phyloP scores from a whole-genome alignment of 331 rosid species.

The Stylosanthes scabra region DNA sequence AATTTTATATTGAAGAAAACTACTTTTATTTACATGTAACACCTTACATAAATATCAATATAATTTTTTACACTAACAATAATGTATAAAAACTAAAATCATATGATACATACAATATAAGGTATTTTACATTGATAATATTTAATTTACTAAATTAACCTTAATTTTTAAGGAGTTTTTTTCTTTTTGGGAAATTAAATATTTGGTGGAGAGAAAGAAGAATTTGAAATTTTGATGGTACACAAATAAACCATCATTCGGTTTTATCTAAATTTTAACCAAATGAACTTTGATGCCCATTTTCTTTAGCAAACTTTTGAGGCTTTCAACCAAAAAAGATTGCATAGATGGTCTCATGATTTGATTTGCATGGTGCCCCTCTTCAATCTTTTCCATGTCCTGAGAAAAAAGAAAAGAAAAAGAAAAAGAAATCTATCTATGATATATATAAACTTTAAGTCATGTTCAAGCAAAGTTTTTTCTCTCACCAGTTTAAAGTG shows the following conservation, averaged over 20 bases:
- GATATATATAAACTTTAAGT: slow-evolving; percentile 54
- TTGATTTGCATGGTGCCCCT: slow-evolving; percentile 42
- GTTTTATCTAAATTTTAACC: slow-evolving; percentile 19
- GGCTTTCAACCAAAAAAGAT: slow-evolving; percentile 38
- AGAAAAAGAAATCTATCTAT: slow-evolving; percentile 37
- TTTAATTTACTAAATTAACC: too few species aligned
- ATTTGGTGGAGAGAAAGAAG: slow-evolving; percentile 13
- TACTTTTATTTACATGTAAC: too few species aligned
- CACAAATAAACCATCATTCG: background rate
- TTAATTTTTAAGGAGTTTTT: background rate
- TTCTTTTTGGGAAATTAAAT: background rate
- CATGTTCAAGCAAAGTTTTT: slow-evolving; percentile 59
- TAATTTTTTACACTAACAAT: too few species aligned
- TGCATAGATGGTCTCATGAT: slow-evolving; percentile 31
- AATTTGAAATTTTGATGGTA: slow-evolving; percentile 32
- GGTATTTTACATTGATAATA: too few species aligned
- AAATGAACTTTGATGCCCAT: slow-evolving; percentile 32
- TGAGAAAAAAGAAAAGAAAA: slow-evolving; percentile 24
- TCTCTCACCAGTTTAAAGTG: slow-evolving; percentile 32
- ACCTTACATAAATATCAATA: too few species aligned
- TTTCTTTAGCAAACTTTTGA: slow-evolving; percentile 40
- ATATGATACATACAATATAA: too few species aligned
- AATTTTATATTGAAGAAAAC: too few species aligned
- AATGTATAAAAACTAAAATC: too few species aligned
- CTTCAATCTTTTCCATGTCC: slow-evolving; percentile 36